Conservation (phyloP, 2,329 filamentous ascomycete genomes). For the Sordariomycetes sp. region DNA sequence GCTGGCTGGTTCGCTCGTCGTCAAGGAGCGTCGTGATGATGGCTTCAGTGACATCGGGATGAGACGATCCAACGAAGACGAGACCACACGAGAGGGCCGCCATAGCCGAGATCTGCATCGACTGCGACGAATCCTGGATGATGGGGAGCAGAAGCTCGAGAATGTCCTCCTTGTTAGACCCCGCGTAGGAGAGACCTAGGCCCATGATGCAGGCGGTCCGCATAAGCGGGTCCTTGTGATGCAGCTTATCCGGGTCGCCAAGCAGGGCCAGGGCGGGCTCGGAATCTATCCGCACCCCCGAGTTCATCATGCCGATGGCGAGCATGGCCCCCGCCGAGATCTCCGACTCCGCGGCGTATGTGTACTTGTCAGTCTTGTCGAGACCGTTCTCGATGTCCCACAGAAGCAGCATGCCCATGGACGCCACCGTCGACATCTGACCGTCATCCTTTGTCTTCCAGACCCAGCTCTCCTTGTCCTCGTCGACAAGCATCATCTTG, state of each 20-base stretch:
- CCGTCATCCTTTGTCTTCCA: constrained; percentile 99
- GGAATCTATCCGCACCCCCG: constrained; percentile 77
- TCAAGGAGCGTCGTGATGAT: constrained; percentile 90
- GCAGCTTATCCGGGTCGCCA: constrained; percentile 67
- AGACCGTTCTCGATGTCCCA: constrained; percentile 91
- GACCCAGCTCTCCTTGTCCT: constrained; percentile 86
- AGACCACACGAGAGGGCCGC: constrained; percentile 84
- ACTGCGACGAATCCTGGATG: constrained; percentile 69
- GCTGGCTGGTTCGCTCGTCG: constrained; percentile 77
- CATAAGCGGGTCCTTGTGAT: constrained; percentile 66
- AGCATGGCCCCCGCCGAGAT: constrained; percentile 88
- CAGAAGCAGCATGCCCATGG: constrained; percentile 78
- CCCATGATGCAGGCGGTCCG: constrained; percentile 89
- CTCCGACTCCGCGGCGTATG: constrained; percentile 56
- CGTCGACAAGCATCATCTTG: constrained; percentile 92
- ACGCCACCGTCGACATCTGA: constrained; percentile 93
- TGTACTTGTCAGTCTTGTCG: constrained; percentile 91
- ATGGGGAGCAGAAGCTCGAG: constrained; percentile 77
- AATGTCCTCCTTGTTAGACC: constrained; percentile 85
- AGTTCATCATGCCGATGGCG: constrained; percentile 92
- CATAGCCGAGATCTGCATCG: constrained; percentile 96
- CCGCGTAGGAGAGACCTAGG: constrained; percentile 86
- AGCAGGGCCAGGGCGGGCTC: constrained; percentile 86
- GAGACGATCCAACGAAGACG: constrained; percentile 85
- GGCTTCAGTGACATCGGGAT: constrained; percentile 82